Base-by-base conservation (phyloP, 2,329 filamentous ascomycete species). In the Cordyceps cicadae region DNA sequence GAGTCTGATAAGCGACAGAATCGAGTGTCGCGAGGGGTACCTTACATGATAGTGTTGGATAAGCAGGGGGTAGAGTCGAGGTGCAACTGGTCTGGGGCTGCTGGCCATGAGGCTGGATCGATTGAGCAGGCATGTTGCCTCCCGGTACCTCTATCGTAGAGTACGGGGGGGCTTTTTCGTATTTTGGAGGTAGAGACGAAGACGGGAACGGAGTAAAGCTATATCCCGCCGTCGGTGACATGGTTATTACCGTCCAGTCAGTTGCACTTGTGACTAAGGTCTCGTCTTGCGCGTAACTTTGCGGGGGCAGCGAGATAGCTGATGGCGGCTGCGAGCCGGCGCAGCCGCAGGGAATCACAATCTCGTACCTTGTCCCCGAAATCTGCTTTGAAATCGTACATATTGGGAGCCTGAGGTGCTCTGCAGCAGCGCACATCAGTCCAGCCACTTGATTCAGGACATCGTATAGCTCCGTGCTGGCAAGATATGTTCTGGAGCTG, bases 391-490 rank as follows among this genome's bases (percentile, higher is more conserved):
- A 54, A 37, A 54, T 14, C 8, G 21, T 34, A 34, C 68, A 70
- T 7, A 68, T 52, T 6, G 63, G 62, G 21, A 64, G 54, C 1
- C 63, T 59, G 21, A 65, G 50, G n/a, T 64, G 59, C 5, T 51
- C 49, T 3, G 67, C 63, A 12, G 65, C 64, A 5, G 61, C 60
- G 19, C 63, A 63, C 32, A 67, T 64, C 29, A 68, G 62, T 14
- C 54, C 54, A 2, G 63, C 63, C 54, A 68, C 53, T 46, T 68
- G 63, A n/a, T 67, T 64, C 45, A 69, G 46, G 9, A 67, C 59
- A 5, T 41, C 62, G 12, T 64, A 59, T 19, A 68, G 51, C 5
- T 63, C 56, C 6, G 62, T 62, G 26, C 55, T 61, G 24, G 60
- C 21, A 6, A 62, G 24, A 12, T 61, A 46, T 7, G 48, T 39